These are phyloP conservation scores for Scutellaria barbata DNA, from an alignment of 257 asterid species.

Conservation along the genomic window DNA sequence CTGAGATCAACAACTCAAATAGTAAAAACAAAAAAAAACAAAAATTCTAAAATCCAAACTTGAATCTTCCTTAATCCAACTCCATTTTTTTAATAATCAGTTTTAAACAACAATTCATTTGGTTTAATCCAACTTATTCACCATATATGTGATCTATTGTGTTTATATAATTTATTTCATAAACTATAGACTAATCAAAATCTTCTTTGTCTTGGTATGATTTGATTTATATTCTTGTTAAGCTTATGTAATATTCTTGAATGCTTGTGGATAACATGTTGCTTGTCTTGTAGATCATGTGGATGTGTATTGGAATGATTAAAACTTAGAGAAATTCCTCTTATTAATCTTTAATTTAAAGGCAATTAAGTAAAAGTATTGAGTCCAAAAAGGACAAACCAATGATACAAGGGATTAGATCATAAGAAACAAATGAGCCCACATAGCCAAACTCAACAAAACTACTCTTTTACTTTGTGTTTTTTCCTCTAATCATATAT, in stretches of 20 bases:
- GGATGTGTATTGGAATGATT: constrained; percentile 38
- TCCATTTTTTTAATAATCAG: no score
- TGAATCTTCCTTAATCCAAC: no score
- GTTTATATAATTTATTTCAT: neutral
- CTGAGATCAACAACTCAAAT: no score
- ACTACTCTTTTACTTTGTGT: constrained; percentile 10
- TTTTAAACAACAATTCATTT: neutral
- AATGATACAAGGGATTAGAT: constrained; percentile 32
- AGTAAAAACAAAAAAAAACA: no score
- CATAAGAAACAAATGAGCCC: constrained; percentile 30
- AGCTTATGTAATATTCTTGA: constrained; percentile 30
- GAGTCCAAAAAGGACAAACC: constrained; percentile 26
- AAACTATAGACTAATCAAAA: neutral
- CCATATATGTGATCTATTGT: no score
- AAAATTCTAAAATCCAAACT: no score
- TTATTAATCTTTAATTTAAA: constrained; percentile 32
- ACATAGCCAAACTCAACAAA: constrained; percentile 17
- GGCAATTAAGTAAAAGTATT: constrained; percentile 32
- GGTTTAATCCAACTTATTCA: neutral
- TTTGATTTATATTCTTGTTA: neutral
- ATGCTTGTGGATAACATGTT: constrained; percentile 20
- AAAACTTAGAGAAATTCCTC: constrained; percentile 27
- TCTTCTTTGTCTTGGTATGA: neutral
- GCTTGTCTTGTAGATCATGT: constrained; percentile 31
- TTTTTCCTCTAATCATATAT: neutral